Percentiles rank a stretch among this genome's conserved stretches.
These are phyloP conservation scores for Clonostachys rosea DNA, from an alignment of 2,329 filamentous ascomycete species.

Conservation along the genomic window DNA sequence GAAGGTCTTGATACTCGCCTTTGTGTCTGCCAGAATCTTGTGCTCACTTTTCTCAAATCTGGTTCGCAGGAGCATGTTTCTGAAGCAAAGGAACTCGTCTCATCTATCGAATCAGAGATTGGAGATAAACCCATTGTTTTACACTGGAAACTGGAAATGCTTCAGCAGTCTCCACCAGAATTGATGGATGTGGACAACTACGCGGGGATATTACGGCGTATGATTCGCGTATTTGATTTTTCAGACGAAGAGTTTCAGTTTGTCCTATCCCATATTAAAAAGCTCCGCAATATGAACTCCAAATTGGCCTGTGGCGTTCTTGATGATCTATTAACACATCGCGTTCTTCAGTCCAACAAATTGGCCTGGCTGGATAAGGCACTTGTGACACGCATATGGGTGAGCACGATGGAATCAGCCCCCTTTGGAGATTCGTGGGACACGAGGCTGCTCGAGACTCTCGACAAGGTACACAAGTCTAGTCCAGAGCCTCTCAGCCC, in stretches of 20 bases:
- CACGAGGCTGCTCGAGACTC: slow-evolving; percentile 9
- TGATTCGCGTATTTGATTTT: slow-evolving; percentile 56
- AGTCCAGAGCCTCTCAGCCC: slow-evolving; percentile 44
- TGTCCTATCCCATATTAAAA: slow-evolving; percentile 63
- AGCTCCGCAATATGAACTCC: slow-evolving; percentile 52
- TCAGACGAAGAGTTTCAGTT: slow-evolving; percentile 61
- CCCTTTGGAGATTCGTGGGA: slow-evolving; percentile 9
- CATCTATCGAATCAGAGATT: slow-evolving; percentile 56
- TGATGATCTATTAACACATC: slow-evolving; percentile 57
- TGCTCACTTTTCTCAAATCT: slow-evolving; percentile 47
- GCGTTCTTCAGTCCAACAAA: slow-evolving; percentile 44
- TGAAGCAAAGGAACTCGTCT: slow-evolving; percentile 53
- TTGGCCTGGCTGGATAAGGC: slow-evolving; percentile 63
- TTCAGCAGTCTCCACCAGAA: slow-evolving; percentile 43
- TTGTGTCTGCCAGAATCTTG: slow-evolving; percentile 59
- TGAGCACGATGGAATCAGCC: slow-evolving; percentile 46
- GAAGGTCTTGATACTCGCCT: slow-evolving; percentile 61
- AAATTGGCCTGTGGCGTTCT: slow-evolving; percentile 45
- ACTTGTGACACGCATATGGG: slow-evolving; percentile 64
- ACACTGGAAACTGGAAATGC: slow-evolving; percentile 64
- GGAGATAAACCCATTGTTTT: slow-evolving; percentile 61
- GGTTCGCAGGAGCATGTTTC: slow-evolving; percentile 35
- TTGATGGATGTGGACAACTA: slow-evolving; percentile 44
- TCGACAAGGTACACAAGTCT: slow-evolving; percentile 32
- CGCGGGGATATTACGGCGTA: slow-evolving; percentile 48